phyloP scores from a whole-genome alignment of 2,329 filamentous ascomycete genomes.

The Dendrostoma leiphaemia region DNA sequence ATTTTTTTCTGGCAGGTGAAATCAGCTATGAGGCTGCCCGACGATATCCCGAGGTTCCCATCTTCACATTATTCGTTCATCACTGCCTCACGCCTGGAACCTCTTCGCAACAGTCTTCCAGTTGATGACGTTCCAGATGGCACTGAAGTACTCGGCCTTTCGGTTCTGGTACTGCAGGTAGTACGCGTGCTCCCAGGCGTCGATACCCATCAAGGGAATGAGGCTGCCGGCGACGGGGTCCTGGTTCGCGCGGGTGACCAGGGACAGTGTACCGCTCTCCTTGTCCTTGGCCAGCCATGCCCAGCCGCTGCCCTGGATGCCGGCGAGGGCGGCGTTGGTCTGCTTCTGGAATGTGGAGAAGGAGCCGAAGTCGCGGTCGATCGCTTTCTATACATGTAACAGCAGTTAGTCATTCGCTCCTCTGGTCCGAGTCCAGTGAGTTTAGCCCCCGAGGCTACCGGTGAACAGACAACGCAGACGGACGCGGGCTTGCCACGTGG shows the following conservation, averaged over 20 bases:
- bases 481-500: no score
- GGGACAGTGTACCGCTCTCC: conserved; percentile 56
- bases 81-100: conserved; percentile 41
- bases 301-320: conserved; percentile 86
- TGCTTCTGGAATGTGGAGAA: conserved; percentile 63
- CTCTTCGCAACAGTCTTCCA: conserved; percentile 87
- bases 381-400: conserved; percentile 43
- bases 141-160: conserved; percentile 93
- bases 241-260: conserved; percentile 79
- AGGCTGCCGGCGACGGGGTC: conserved; percentile 84
- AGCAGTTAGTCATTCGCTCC: not conserved
- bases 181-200: conserved; percentile 96
- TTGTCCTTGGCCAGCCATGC: conserved; percentile 81
- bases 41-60: not conserved
- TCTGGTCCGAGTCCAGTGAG: not conserved
- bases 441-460: conserved; percentile 24
- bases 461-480: no score
- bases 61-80: conserved; percentile 32
- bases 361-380: conserved; percentile 66
- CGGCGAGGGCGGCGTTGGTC: conserved; percentile 67
- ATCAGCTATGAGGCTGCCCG: not conserved
- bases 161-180: conserved; percentile 96
- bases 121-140: conserved; percentile 94
- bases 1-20: not conserved
- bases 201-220: conserved; percentile 80